A percentile compares a stretch with the other conserved stretches of the same genome.
These are phyloP conservation scores for Protea cynaroides DNA, from an alignment of 164 flowering plant species.

Conservation along the genomic window DNA sequence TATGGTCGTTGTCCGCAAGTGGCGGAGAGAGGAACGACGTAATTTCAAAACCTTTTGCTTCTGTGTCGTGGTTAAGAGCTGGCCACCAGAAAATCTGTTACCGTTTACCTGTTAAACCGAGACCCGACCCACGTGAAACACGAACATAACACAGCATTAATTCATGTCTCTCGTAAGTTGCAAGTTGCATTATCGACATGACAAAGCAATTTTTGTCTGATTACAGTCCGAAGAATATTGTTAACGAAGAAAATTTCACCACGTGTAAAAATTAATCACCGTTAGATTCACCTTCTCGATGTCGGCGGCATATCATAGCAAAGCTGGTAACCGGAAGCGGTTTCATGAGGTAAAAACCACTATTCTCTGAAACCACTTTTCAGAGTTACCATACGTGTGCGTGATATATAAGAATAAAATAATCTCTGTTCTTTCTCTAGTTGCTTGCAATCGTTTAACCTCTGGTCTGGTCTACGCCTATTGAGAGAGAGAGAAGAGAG, in stretches of 20 bases:
- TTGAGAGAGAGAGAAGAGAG: no score
- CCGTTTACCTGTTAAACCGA: neutral
- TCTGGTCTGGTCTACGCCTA: neutral
- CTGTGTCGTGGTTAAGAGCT: neutral
- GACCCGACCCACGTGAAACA: neutral
- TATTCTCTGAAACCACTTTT: neutral
- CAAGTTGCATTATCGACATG: neutral
- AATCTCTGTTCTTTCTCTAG: neutral
- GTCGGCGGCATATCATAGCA: conserved; percentile 15
- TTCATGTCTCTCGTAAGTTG: conserved; percentile 7
- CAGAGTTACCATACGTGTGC: neutral
- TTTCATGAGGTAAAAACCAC: neutral
- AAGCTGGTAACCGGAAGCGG: conserved; percentile 8
- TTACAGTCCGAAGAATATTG: neutral
- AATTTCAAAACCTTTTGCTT: neutral
- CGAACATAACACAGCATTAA: neutral
- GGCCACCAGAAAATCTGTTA: neutral
- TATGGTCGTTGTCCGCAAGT: conserved; percentile 29
- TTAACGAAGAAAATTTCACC: neutral
- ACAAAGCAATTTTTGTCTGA: neutral
- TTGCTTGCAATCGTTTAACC: neutral
- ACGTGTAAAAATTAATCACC: neutral
- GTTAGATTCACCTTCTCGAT: conserved; percentile 1
- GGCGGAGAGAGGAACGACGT: conserved; percentile 31
- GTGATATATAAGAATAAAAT: neutral